A percentile compares a stretch with the other conserved stretches of the same genome.
Conservation (phyloP, 2,329 filamentous ascomycete genomes). For the Penicillium sp. region DNA sequence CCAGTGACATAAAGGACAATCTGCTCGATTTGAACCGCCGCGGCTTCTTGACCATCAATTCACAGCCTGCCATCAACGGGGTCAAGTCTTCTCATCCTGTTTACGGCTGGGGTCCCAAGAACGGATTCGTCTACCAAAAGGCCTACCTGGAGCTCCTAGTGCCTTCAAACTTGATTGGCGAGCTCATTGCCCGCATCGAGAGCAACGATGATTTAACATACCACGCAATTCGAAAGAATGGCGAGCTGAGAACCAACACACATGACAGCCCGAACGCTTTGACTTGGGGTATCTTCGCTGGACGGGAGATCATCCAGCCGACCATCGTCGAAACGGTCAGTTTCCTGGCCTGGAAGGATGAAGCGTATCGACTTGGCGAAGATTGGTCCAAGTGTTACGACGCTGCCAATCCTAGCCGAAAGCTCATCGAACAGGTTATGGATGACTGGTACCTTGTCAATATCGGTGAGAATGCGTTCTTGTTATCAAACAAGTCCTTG, state of each 20-base stretch:
- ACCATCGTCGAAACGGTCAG: slow-evolving; percentile 98
- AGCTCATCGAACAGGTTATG: slow-evolving; percentile 78
- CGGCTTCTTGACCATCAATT: slow-evolving; percentile 93
- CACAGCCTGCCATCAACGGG: slow-evolving; percentile 90
- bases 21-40: slow-evolving; percentile 79
- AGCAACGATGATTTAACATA: slow-evolving; percentile 81
- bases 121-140: slow-evolving; percentile 98
- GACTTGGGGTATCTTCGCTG: slow-evolving; percentile 98
- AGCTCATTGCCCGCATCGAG: slow-evolving; percentile 75
- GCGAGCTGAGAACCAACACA: slow-evolving; percentile 79
- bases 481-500: slow-evolving; percentile 4
- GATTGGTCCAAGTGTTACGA: slow-evolving; percentile 95
- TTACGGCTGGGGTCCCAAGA: slow-evolving; percentile 90
- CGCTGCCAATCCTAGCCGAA: slow-evolving; percentile 69
- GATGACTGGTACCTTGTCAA: slow-evolving; percentile 92
- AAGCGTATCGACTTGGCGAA: slow-evolving; percentile 85
- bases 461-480: slow-evolving; percentile 65
- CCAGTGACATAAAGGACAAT: slow-evolving; percentile 70
- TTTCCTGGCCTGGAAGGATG: slow-evolving; percentile 98
- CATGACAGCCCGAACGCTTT: slow-evolving; percentile 90
- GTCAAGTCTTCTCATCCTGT: slow-evolving; percentile 81
- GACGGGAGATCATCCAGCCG: slow-evolving; percentile 98
- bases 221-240: slow-evolving; percentile 84
- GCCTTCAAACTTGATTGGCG: slow-evolving; percentile 71
- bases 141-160: slow-evolving; percentile 91